Evolutionary conservation across 352 stramenopile species (phyloP).

Genomic region (Phytopythium montanum): DNA sequence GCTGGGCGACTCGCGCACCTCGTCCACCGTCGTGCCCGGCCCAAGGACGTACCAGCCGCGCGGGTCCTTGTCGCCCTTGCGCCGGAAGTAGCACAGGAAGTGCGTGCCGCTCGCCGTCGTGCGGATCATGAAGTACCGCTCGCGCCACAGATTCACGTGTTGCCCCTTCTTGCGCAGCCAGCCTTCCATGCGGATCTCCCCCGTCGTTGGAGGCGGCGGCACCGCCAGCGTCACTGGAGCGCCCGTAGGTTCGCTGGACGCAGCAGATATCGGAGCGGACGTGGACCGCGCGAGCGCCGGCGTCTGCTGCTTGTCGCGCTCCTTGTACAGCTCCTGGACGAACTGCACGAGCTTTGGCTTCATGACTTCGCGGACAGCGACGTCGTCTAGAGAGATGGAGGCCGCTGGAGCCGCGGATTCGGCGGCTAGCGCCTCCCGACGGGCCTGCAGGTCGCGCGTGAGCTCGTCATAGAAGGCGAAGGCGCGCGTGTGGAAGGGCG

Average conservation of each 20-base stretch:
- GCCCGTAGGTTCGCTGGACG: constrained; percentile 1
- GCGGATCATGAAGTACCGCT: constrained; percentile 89
- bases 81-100: constrained; percentile 82
- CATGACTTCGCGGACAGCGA: constrained; percentile 58
- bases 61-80: constrained; percentile 81
- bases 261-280: constrained; percentile 3
- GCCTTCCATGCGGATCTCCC: constrained; percentile 84
- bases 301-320: constrained; percentile 41
- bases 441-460: constrained; percentile 37
- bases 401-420: constrained; percentile 17
- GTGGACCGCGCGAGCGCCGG: constrained; percentile 1
- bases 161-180: constrained; percentile 86
- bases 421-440: constrained; percentile 17
- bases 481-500: constrained; percentile 43
- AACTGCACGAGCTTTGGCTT: constrained; percentile 74
- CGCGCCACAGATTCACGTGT: constrained; percentile 83
- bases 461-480: constrained; percentile 61
- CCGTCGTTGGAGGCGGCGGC: constrained; percentile 20
- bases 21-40: constrained; percentile 75
- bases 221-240: constrained; percentile 4
- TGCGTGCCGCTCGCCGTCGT: constrained; percentile 74
- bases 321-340: constrained; percentile 70
- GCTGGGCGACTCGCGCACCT: constrained; percentile 80
- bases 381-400: constrained; percentile 44
- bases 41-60: constrained; percentile 79